Evolutionary conservation across 2,329 filamentous ascomycete genomes (phyloP), one percentile per base, ranked within the genome.

Genomic region (Zymoseptoria ardabiliae): DNA sequence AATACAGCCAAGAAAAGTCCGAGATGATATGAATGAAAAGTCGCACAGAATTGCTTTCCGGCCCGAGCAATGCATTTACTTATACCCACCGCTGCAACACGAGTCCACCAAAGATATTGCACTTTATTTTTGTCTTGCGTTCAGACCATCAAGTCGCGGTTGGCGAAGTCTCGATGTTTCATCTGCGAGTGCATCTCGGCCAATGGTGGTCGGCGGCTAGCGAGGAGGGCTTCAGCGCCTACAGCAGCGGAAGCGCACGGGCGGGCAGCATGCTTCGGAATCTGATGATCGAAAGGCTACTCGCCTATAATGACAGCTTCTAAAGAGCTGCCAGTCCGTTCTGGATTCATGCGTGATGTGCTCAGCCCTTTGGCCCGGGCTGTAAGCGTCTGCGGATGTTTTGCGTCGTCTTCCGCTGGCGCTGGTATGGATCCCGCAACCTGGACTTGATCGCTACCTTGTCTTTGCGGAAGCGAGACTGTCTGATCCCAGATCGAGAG

Each of bases 151-250:
- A 7, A 45, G 35, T 45, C 35, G 35, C n/a, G 35, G 35, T 55
- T 22, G 20, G 20, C 35, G 20, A 21, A 28, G 35, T 55, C 17
- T 60, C 56, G 19, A 22, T 21, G 13, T 41, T 41, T 53, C 6
- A n/a, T 5, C 28, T 20, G 53, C 21, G 48, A 45, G 35, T 45
- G 13, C 35, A 45, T 45, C 35, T 45, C 22, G 55, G 61, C 66
- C 66, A 67, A 67, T 68, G 45, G 53, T 58, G 30, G 56, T 58
- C 23, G 56, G 65, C 66, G 66, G 66, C 58, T 66, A 64, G 53
- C 57, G 45, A 49, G 35, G 55, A 52, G 59, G 58, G 54, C 41
- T n/a, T 61, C 58, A 61, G 66, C 66, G 66, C 61, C 62, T 68
- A 67, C 56, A 60, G 58, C n/a, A 53, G 52, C 22, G 25, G 50